Evolutionary conservation across 2,329 filamentous ascomycete species (phyloP).

Genomic region (Arthrobotrys entomopaga): DNA sequence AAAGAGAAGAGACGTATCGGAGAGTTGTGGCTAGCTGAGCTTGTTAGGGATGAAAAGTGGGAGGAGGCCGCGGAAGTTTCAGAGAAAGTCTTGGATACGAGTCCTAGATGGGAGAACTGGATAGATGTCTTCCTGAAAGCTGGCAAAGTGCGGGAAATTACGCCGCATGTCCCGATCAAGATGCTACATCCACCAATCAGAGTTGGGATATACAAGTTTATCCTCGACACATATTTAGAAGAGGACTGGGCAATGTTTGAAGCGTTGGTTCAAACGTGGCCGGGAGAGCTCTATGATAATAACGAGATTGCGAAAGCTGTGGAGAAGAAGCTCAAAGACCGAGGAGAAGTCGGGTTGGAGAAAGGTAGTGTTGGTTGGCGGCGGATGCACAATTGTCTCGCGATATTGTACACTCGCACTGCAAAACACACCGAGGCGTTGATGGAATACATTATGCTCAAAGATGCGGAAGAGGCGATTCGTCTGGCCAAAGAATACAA

Average conservation of each 20-base stretch:
- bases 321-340: constrained; percentile 81
- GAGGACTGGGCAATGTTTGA: constrained; percentile 79
- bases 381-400: constrained; percentile 85
- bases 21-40: constrained; percentile 89
- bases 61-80: constrained; percentile 79
- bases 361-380: constrained; percentile 83
- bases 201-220: constrained; percentile 84
- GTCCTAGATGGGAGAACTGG: constrained; percentile 93
- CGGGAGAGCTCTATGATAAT: constrained; percentile 62
- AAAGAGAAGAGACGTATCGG: constrained; percentile 91
- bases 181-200: constrained; percentile 82
- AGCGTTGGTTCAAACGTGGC: constrained; percentile 83
- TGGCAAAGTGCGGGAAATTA: constrained; percentile 88
- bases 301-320: constrained; percentile 79
- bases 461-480: constrained; percentile 92
- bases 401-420: constrained; percentile 82
- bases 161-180: constrained; percentile 79
- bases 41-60: constrained; percentile 82
- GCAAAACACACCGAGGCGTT: constrained; percentile 85
- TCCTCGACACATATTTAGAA: constrained; percentile 88
- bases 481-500: constrained; percentile 85
- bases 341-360: constrained; percentile 80
- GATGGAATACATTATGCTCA: constrained; percentile 85
- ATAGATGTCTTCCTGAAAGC: constrained; percentile 89
- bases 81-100: constrained; percentile 81